A percentile compares a stretch with the other conserved stretches of the same genome.
Conservation (phyloP, 495 filamentous ascomycete species). For the Penicillium soppii region DNA sequence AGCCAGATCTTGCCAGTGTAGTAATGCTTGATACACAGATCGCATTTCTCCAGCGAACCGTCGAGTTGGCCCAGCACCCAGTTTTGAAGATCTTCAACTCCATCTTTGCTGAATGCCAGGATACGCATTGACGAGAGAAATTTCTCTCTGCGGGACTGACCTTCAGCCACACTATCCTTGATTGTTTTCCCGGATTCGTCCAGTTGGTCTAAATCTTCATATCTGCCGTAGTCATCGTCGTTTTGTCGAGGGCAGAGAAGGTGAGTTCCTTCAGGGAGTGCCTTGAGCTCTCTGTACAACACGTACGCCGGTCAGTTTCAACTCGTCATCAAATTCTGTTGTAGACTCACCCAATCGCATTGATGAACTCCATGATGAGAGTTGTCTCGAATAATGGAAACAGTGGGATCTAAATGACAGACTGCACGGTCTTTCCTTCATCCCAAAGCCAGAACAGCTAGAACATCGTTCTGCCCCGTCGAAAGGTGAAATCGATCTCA, state of each 20-base stretch:
- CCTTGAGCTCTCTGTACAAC: slow-evolving; percentile 38
- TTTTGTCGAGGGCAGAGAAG: slow-evolving; percentile 49
- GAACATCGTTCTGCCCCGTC: slow-evolving; percentile 9
- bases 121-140: slow-evolving; percentile 65
- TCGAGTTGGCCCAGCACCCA: slow-evolving; percentile 58
- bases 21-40: slow-evolving; percentile 77
- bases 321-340: not conserved
- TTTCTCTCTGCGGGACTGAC: slow-evolving; percentile 54
- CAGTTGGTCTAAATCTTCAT: slow-evolving; percentile 45
- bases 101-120: slow-evolving; percentile 62
- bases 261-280: slow-evolving; percentile 46
- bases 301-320: slow-evolving; percentile 8
- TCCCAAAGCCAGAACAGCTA: slow-evolving; percentile 3
- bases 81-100: slow-evolving; percentile 55
- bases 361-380: slow-evolving; percentile 42
- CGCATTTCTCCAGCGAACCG: slow-evolving; percentile 63
- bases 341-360: slow-evolving; percentile 37
- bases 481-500: not conserved
- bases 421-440: slow-evolving; percentile 20
- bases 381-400: slow-evolving; percentile 10
- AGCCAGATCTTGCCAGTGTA: slow-evolving; percentile 68
- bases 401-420: slow-evolving; percentile 4
- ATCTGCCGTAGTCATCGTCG: slow-evolving; percentile 52
- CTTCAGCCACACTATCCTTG: slow-evolving; percentile 42
- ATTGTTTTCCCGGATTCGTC: slow-evolving; percentile 31